Conservation (phyloP, 768 basidiomycete species). For the Mycena alexandri region DNA sequence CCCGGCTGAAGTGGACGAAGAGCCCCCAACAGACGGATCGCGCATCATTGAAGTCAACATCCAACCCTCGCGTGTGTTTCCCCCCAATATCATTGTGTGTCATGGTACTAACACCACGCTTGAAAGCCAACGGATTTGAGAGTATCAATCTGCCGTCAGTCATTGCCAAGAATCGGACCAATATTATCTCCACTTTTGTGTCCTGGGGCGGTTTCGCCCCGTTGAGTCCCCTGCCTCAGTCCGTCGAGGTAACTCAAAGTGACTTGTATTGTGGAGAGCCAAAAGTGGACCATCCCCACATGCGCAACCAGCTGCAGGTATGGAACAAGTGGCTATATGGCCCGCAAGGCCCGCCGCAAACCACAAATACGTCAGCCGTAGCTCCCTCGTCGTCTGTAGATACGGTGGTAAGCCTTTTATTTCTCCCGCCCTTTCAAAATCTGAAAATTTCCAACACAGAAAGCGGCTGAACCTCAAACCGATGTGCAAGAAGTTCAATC, state of each 20-base stretch:
- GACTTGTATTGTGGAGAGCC: slow-evolving; percentile 3
- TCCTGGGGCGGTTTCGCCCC: slow-evolving; percentile 41
- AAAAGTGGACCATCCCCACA: slow-evolving; percentile 14
- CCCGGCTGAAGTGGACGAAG: slow-evolving; percentile 10
- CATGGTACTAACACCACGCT: neutral
- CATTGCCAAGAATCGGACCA: no score
- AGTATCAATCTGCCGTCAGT: neutral
- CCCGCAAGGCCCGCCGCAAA: neutral
- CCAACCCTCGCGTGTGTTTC: slow-evolving; percentile 4
- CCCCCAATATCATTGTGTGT: neutral
- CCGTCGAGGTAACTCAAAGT: slow-evolving; percentile 3
- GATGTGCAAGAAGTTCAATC: neutral
- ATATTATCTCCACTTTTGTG: slow-evolving; percentile 24
- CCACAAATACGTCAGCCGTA: neutral
- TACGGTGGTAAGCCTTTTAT: neutral
- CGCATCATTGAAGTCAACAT: slow-evolving; percentile 17
- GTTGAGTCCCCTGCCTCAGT: neutral
- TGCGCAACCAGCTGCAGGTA: slow-evolving; percentile 16
- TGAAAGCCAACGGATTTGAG: neutral
- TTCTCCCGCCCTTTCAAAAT: neutral
- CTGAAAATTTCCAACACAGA: neutral
- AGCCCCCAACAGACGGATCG: slow-evolving; percentile 4
- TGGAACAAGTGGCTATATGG: neutral
- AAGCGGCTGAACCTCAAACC: neutral
- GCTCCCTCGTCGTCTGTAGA: neutral